These are phyloP conservation scores for Phytophthora pisi DNA, from an alignment of 352 stramenopile species.

Conservation along the genomic window DNA sequence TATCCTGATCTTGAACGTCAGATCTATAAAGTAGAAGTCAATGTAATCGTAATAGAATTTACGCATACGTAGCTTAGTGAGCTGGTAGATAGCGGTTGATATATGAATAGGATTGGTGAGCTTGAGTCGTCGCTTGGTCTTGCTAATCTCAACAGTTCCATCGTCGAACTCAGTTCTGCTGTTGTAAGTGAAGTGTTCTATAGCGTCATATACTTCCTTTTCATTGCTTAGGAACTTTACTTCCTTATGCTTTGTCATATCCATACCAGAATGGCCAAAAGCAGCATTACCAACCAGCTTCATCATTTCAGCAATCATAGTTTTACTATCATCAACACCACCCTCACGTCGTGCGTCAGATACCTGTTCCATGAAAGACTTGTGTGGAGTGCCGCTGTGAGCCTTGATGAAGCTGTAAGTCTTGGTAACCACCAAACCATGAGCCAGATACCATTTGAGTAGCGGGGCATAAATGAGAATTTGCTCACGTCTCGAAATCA, in stretches of 20 bases:
- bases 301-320: conserved; percentile 6
- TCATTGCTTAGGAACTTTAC: background rate
- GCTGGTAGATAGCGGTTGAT: conserved; percentile 2
- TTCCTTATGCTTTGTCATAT: conserved; percentile 16
- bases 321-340: conserved; percentile 31
- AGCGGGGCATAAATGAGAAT: too few relatives aligned
- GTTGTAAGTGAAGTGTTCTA: conserved; percentile 12
- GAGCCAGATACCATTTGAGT: too few relatives aligned
- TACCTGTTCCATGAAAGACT: conserved; percentile 23
- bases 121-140: conserved; percentile 3
- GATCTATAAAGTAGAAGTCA: background rate
- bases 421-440: too few relatives aligned
- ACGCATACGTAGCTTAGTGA: conserved; percentile 14
- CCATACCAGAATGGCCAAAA: conserved; percentile 12
- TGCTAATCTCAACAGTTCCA: conserved; percentile 4
- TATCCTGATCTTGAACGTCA: conserved; percentile 11
- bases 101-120: conserved; percentile 11
- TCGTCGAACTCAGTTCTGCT: conserved; percentile 1
- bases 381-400: conserved; percentile 18
- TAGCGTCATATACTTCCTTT: background rate
- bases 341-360: conserved; percentile 36
- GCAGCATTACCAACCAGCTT: conserved; percentile 4
- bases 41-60: conserved; percentile 18
- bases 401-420: conserved; percentile 28
- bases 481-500: too few relatives aligned